These are phyloP conservation scores for Eucalyptus brandiana DNA, from an alignment of 345 rosid species.

Conservation along the genomic window DNA sequence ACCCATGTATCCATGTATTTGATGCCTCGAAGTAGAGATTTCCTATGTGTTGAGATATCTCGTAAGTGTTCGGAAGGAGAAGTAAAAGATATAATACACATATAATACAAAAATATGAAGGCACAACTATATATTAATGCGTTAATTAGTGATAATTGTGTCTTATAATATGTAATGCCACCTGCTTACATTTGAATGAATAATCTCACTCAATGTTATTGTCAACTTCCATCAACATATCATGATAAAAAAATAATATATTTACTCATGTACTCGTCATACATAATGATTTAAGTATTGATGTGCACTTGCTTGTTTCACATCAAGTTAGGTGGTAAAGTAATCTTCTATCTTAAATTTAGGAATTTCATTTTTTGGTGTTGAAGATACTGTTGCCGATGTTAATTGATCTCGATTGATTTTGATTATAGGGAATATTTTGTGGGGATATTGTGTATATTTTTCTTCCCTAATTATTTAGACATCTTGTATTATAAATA, in stretches of 20 bases:
- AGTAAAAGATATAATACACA: neutral
- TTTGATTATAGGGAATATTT: too few relatives aligned
- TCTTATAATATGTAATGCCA: too few relatives aligned
- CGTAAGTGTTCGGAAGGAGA: neutral
- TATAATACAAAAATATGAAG: neutral
- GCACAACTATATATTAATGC: neutral
- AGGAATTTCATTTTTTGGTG: too few relatives aligned
- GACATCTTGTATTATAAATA: too few relatives aligned
- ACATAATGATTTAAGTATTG: neutral
- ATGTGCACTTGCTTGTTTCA: neutral
- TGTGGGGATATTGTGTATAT: too few relatives aligned
- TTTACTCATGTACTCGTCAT: neutral
- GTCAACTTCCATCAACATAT: fast-evolving
- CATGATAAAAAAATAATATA: neutral
- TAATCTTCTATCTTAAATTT: too few relatives aligned
- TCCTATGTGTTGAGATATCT: neutral
- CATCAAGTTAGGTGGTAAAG: neutral
- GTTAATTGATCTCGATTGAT: too few relatives aligned
- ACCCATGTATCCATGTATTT: too few relatives aligned
- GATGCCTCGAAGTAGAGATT: too few relatives aligned
- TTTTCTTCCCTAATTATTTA: too few relatives aligned
- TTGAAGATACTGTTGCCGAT: too few relatives aligned
- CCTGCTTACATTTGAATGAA: neutral
- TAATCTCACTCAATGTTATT: neutral
- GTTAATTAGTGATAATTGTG: too few relatives aligned